Evolutionary conservation across 371 early-diverging fungal species (phyloP), one percentile per base, ranked within the genome.

Genomic region (Mucor lusitanicus): DNA sequence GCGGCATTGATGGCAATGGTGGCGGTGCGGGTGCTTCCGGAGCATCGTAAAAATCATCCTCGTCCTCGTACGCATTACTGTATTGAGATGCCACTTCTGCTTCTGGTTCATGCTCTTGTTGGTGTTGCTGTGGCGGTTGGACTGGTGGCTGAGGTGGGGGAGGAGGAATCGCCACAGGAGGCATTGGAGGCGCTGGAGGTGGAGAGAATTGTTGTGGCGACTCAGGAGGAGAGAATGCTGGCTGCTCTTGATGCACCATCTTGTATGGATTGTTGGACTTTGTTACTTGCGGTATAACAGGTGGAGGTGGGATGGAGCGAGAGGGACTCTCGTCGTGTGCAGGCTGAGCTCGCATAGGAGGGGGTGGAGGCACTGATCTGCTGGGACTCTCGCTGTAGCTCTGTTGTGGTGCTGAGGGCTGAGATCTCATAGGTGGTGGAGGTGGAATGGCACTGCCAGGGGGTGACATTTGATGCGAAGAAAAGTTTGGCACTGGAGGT

Each of bases 251-350:
- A 25, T 61, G 15, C 4, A 61, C 53, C 61, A 63, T 67, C 32
- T 64, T 66, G 21, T 73, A 69, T 27, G 72, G 72, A 28, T 72
- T 72, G 23, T 72, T 72, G 11, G 72, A 72, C 53, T 57, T 67
- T 23, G n/a, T 59, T 9, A 35, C 23, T 40, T n/a, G 28, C n/a
- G 65, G 53, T 3, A 32, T 35, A 3, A 30, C 23, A 40, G n/a
- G 39, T 32, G 65, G 55, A 17, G 55, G 48, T 33, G 35, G 39
- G n/a, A 48, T 44, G 17, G 67, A 42, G 2, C 39, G 60, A 27
- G 30, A 11, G 23, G 40, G 44, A 2, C 27, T 30, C 4, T 17
- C n/a, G 3, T 21, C 15, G 27, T 59, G 8, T 13, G 2, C 15
- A 40, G 7, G 13, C n/a, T 54, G 44, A 15, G 21, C 33, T 63